Evolutionary conservation across 768 basidiomycete species (phyloP), one percentile per base, ranked within the genome.

Genomic region (Amanita molliuscula): DNA sequence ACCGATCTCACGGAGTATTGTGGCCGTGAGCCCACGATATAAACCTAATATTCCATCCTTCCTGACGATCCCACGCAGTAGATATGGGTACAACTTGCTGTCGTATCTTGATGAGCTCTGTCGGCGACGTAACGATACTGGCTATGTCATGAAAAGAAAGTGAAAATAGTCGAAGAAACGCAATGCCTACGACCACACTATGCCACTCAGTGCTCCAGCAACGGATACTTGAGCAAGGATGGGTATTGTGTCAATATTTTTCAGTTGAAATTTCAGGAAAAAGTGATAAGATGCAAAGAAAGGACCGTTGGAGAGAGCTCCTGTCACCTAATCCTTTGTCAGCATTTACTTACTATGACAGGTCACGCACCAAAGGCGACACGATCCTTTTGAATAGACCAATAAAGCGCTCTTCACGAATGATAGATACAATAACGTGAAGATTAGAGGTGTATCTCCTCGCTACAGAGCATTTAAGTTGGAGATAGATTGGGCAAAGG

Each of bases 341-440:
- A n/a, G n/a, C n/a, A n/a, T n/a, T n/a, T n/a, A n/a, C n/a, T n/a
- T n/a, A n/a, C n/a, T n/a, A n/a, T n/a, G n/a, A n/a, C n/a, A n/a
- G n/a, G n/a, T n/a, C n/a, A n/a, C n/a, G n/a, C n/a, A 89, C 88
- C 69, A 95, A 68, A 0, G 91, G 92, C 10, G 90, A 89, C 0
- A 76, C 70, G 23, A 91, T 77, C 4, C 88, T 88, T 61, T 86
- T 86, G 62, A 76, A 90, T 37, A 90, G 65, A 0, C 87, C 83
- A 29, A 68, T 53, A 42, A 88, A 70, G 25, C 73, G 72, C 60
- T 90, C 88, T 61, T 89, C 85, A 8, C 73, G 72, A 2, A 84
- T 58, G 50, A 91, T 89, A 1, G 79, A 84, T 29, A 64, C 53
- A 47, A 89, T 69, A 1, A 87, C 82, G 61, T 82, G 67, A n/a